Conservation (phyloP, 305 asterid genomes). For the Fraxinus latifolia region DNA sequence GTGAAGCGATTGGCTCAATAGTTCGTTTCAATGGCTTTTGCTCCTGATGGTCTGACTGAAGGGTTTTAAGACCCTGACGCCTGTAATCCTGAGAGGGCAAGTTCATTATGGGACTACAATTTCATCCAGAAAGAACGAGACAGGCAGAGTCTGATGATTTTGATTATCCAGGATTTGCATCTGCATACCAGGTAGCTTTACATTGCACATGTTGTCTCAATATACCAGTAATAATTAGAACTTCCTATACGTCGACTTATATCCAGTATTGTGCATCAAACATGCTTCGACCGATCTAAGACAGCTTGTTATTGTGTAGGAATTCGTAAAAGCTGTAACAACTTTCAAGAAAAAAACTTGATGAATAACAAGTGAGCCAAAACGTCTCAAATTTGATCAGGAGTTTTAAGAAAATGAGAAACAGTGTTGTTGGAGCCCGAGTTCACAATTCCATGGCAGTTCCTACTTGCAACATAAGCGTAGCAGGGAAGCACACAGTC, state of each 20-base stretch:
- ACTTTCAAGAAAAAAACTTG: conserved; percentile 62
- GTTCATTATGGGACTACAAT: conserved; percentile 82
- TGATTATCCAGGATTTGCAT: conserved; percentile 79
- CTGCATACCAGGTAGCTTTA: conserved; percentile 55
- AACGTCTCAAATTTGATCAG: conserved; percentile 32
- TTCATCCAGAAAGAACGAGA: conserved; percentile 86
- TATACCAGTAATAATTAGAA: background rate
- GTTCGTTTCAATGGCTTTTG: conserved; percentile 82
- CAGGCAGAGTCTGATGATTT: conserved; percentile 46
- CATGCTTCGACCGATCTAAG: background rate
- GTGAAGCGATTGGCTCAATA: conserved; percentile 72
- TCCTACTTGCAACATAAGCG: background rate
- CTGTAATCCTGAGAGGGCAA: conserved; percentile 81
- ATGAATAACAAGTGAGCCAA: conserved; percentile 32
- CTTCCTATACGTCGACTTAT: background rate
- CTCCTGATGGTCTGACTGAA: conserved; percentile 80
- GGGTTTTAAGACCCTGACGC: conserved; percentile 32
- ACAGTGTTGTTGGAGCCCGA: conserved; percentile 33
- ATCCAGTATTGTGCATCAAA: no score
- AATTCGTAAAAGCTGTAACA: conserved; percentile 72
- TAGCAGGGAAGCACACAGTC: background rate
- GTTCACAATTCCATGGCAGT: background rate
- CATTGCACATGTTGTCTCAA: background rate
- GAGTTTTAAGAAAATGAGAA: conserved; percentile 59
- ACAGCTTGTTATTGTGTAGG: conserved; percentile 33